Evolutionary conservation across 1,139 yeast genomes (phyloP).

Genomic region (Blastobotrys capitulatus): DNA sequence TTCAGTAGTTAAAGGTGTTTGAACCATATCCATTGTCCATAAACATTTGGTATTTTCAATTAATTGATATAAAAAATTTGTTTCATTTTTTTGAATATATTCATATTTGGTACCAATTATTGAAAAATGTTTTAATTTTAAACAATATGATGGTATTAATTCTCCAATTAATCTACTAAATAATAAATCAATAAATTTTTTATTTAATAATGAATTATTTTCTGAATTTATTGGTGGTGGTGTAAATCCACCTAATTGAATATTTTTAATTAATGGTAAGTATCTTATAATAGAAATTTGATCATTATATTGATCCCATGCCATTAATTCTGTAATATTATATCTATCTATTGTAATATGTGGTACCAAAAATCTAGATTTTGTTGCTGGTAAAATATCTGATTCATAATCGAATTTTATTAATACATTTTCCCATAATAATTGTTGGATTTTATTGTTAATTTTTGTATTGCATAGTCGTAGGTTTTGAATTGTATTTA

Average conservation of each 20-base stretch:
- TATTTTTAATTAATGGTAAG: neutral
- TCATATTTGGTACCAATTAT: constrained; percentile 7
- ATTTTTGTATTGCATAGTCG: neutral
- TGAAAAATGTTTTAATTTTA: constrained; percentile 2
- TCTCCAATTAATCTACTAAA: constrained; percentile 5
- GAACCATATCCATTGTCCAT: constrained; percentile 6
- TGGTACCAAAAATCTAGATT: neutral
- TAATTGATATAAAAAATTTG: constrained; percentile 1
- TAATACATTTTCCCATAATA: neutral
- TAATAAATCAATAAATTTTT: constrained; percentile 7
- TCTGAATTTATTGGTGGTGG: constrained; percentile 2
- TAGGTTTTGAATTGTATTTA: neutral
- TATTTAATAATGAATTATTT: constrained; percentile 1
- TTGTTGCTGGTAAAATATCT: constrained; percentile 5
- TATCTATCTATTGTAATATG: neutral
- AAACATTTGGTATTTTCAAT: neutral
- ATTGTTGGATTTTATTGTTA: neutral
- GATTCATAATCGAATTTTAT: constrained; percentile 8
- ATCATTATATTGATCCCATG: constrained; percentile 2
- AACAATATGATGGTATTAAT: neutral
- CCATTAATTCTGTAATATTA: constrained; percentile 8
- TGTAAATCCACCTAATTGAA: constrained; percentile 6
- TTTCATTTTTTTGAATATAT: constrained; percentile 1
- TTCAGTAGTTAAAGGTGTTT: constrained; percentile 7
- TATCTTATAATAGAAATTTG: constrained; percentile 1